phyloP scores from a whole-genome alignment of 2,329 filamentous ascomycete genomes.

The Thelonectria blattea region DNA sequence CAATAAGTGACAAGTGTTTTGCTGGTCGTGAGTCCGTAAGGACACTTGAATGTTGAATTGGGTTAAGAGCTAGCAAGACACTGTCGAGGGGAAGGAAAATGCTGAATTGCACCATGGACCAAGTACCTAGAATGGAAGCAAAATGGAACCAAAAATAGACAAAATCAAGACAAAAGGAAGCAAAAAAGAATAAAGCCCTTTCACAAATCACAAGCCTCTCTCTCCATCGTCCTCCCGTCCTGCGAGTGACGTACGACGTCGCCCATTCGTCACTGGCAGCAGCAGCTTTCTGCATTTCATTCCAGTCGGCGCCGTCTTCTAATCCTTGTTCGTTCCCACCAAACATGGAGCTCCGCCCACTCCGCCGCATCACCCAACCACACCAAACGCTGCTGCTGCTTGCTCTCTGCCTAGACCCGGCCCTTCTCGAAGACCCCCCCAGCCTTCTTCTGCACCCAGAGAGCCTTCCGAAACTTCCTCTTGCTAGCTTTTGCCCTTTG shows the following conservation, averaged over 20 bases:
- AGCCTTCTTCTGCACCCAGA: conserved; percentile 14
- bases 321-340: conserved; percentile 20
- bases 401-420: conserved; percentile 18
- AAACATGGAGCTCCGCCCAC: conserved; percentile 8
- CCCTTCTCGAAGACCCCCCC: conserved; percentile 5
- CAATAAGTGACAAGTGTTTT: no score
- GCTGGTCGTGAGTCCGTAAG: no score
- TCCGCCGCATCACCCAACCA: conserved; percentile 17
- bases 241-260: background rate
- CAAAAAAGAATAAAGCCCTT: no score
- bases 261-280: background rate
- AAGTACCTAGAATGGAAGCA: no score
- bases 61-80: no score
- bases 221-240: no score
- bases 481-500: conserved; percentile 3
- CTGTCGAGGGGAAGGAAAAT: no score
- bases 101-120: no score
- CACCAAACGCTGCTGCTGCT: conserved; percentile 4
- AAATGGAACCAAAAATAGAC: no score
- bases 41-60: no score
- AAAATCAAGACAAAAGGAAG: no score
- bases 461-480: conserved; percentile 8
- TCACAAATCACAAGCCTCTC: no score
- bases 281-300: conserved; percentile 9
- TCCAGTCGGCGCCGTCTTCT: conserved; percentile 5